A percentile compares a stretch with the other conserved stretches of the same genome.
These are phyloP conservation scores for Fusarium tupiense DNA, from an alignment of 2,329 filamentous ascomycete genomes.

Conservation along the genomic window DNA sequence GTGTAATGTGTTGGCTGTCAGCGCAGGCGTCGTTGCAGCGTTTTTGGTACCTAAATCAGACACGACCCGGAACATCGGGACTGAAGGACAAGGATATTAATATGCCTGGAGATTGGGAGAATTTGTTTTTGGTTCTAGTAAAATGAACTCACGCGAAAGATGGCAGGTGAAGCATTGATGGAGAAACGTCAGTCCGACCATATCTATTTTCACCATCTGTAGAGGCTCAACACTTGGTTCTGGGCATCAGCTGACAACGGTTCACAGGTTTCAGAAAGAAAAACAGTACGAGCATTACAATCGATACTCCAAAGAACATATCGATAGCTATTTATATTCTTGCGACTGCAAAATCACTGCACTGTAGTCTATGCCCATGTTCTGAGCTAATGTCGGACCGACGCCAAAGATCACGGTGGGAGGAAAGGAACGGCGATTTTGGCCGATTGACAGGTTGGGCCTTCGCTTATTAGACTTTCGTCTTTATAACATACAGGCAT, in stretches of 20 bases:
- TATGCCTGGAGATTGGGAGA: too few relatives aligned
- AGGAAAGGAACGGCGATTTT: neutral
- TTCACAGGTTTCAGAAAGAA: too few relatives aligned
- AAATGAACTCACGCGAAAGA: too few relatives aligned
- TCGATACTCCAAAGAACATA: too few relatives aligned
- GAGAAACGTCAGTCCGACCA: too few relatives aligned
- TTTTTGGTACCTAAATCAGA: accelerated
- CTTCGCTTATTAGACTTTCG: neutral
- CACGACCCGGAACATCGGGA: neutral
- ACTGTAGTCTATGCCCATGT: neutral
- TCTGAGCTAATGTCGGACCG: neutral
- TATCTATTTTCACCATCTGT: accelerated
- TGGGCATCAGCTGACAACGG: neutral
- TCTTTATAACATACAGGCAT: neutral
- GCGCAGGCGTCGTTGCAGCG: accelerated
- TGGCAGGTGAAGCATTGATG: too few relatives aligned
- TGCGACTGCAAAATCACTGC: neutral
- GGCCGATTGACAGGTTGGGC: neutral
- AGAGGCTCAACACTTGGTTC: accelerated
- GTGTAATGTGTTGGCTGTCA: neutral
- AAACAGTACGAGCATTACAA: too few relatives aligned
- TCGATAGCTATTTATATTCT: neutral
- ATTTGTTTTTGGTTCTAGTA: too few relatives aligned
- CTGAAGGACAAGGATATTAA: too few relatives aligned
- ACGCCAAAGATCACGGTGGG: neutral